phyloP scores from a whole-genome alignment of 345 rosid genomes.

The Eucalyptus virginea region DNA sequence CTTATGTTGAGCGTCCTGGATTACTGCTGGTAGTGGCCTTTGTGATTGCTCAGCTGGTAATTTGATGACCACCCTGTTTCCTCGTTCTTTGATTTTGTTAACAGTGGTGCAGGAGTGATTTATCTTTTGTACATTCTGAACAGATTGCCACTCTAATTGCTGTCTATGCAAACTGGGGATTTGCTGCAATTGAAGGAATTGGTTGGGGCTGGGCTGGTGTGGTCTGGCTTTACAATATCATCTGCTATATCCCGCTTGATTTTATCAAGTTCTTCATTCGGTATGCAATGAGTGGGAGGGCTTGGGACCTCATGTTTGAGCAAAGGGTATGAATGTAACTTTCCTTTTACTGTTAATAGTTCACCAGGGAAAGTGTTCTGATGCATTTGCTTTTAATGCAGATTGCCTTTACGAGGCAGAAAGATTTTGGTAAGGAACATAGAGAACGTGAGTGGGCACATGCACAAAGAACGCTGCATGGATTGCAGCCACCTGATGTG shows the following conservation, averaged over 20 bases:
- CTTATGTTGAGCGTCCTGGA: constrained; percentile 91
- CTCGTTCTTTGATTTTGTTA: neutral
- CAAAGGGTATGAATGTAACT: constrained; percentile 59
- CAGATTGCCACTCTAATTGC: constrained; percentile 96
- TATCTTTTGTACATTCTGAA: neutral
- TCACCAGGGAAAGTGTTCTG: neutral
- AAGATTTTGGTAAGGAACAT: constrained; percentile 93
- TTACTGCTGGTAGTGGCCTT: constrained; percentile 63
- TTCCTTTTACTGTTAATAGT: neutral
- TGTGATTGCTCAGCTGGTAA: constrained; percentile 81
- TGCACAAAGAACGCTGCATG: constrained; percentile 96
- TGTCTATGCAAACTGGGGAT: constrained; percentile 91
- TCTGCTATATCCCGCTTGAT: constrained; percentile 86
- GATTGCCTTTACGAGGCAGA: constrained; percentile 96
- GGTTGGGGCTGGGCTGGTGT: constrained; percentile 99
- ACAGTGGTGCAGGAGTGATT: neutral
- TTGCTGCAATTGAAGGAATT: constrained; percentile 96
- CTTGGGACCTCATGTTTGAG: constrained; percentile 98
- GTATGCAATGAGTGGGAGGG: constrained; percentile 89
- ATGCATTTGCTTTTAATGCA: constrained; percentile 1
- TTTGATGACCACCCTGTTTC: neutral
- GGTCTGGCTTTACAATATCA: constrained; percentile 89
- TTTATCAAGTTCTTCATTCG: constrained; percentile 83
- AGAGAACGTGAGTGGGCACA: constrained; percentile 99
- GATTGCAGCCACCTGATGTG: constrained; percentile 84